Evolutionary conservation across 1,284 basidiomycete species (phyloP).

Genomic region (Paramarasmius palmivorus): DNA sequence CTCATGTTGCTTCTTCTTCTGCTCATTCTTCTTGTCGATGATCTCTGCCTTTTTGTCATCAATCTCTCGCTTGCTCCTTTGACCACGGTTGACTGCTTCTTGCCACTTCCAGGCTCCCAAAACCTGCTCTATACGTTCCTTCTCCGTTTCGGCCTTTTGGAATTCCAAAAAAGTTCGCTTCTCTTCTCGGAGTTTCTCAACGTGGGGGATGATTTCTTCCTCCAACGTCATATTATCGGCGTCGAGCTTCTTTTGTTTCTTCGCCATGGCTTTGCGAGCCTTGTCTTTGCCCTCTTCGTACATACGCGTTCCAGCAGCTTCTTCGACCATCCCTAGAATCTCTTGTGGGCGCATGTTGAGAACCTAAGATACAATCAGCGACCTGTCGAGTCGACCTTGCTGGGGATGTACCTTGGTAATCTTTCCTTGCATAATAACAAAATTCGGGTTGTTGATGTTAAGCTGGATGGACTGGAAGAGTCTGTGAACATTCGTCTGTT

Average conservation of each 20-base stretch:
- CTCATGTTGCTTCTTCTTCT: slow-evolving; percentile 55
- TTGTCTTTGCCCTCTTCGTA: slow-evolving; percentile 99
- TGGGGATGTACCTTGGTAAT: slow-evolving; percentile 77
- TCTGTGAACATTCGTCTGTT: slow-evolving; percentile 86
- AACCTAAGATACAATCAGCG: slow-evolving; percentile 49
- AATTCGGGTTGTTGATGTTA: slow-evolving; percentile 99
- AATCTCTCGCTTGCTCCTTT: slow-evolving; percentile 56
- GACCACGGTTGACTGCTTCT: slow-evolving; percentile 47
- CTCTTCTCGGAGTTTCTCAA: slow-evolving; percentile 89
- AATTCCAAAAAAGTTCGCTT: slow-evolving; percentile 90
- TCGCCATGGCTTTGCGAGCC: slow-evolving; percentile 94
- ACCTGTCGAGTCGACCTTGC: background rate
- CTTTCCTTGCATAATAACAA: slow-evolving; percentile 98
- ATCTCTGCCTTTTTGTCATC: slow-evolving; percentile 53
- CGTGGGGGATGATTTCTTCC: slow-evolving; percentile 95
- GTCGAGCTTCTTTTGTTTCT: slow-evolving; percentile 96
- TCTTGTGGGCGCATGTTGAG: slow-evolving; percentile 99
- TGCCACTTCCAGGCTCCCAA: slow-evolving; percentile 92
- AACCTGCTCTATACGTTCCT: slow-evolving; percentile 86
- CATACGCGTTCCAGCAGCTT: slow-evolving; percentile 98
- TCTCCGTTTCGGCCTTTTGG: slow-evolving; percentile 87
- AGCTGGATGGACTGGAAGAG: slow-evolving; percentile 97
- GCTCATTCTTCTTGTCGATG: slow-evolving; percentile 45
- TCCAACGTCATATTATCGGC: slow-evolving; percentile 81
- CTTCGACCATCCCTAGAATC: slow-evolving; percentile 98